A percentile compares a stretch with the other conserved stretches of the same genome.
Conservation (phyloP, 345 rosid species). For the Conringia planisiliqua region DNA sequence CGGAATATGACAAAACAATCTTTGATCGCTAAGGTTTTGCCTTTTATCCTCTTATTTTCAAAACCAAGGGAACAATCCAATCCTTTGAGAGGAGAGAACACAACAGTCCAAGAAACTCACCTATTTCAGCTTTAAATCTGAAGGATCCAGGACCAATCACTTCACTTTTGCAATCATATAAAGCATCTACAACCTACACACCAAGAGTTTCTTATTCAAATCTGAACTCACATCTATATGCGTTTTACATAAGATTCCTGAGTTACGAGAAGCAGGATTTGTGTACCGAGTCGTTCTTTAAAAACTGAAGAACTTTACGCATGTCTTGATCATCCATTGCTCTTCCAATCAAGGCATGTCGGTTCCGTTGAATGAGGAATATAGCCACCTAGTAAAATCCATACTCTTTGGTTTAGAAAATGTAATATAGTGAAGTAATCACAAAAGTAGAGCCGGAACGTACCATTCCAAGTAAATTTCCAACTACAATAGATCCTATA, state of each 20-base stretch:
- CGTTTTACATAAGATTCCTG: neutral
- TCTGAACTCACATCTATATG: neutral
- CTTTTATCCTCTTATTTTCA: neutral
- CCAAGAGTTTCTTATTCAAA: neutral
- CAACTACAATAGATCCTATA: constrained; percentile 85
- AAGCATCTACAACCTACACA: constrained; percentile 82
- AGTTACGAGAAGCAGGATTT: constrained; percentile 7
- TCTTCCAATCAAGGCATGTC: constrained; percentile 96
- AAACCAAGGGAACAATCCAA: neutral
- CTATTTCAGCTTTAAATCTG: constrained; percentile 98
- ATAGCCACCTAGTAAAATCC: constrained; percentile 68
- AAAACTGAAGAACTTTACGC: constrained; percentile 80
- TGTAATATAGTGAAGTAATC: neutral
- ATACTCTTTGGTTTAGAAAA: constrained; percentile 1
- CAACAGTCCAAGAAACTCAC: constrained; percentile 40
- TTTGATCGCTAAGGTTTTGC: neutral
- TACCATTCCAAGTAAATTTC: constrained; percentile 96
- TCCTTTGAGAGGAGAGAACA: neutral
- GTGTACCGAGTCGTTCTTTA: constrained; percentile 82
- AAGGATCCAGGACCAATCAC: constrained; percentile 99
- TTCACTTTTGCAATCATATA: constrained; percentile 98
- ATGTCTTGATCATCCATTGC: constrained; percentile 96
- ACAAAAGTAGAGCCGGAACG: neutral
- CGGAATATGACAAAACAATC: neutral
- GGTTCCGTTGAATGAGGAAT: constrained; percentile 95